A percentile compares a stretch with the other conserved stretches of the same genome.
Evolutionary conservation across 192 early-diverging fungal genomes (phyloP).

Genomic region (Coemansia sp.): DNA sequence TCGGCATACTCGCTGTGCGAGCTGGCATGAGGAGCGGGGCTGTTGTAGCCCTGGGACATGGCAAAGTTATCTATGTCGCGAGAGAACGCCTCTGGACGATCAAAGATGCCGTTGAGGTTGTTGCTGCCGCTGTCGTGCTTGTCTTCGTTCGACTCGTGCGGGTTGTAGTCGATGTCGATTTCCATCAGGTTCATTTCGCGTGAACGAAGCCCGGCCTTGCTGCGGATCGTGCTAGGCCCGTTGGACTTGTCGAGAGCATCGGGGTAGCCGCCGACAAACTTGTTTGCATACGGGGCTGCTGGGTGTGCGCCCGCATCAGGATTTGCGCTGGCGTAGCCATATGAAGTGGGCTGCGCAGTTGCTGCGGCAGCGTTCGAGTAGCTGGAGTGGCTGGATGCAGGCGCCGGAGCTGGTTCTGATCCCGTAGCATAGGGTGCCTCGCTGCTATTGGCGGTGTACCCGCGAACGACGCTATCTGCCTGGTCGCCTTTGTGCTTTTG

Average conservation of each 20-base stretch:
- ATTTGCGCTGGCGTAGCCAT: not conserved
- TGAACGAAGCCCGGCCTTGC: conserved; percentile 7
- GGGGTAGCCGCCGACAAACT: conserved; percentile 2
- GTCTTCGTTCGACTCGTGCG: conserved; percentile 12
- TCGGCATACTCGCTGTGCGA: not conserved
- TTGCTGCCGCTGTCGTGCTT: conserved; percentile 15
- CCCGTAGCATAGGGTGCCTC: conserved; percentile 17
- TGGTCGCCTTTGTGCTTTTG: conserved; percentile 22
- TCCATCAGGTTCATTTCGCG: conserved; percentile 25
- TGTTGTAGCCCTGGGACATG: conserved; percentile 32
- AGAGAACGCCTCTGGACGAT: conserved; percentile 32
- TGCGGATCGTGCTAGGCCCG: conserved; percentile 13
- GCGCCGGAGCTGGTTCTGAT: conserved; percentile 14
- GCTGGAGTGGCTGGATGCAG: conserved; percentile 3
- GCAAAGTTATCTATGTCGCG: conserved; percentile 33
- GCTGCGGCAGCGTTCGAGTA: conserved; percentile 9
- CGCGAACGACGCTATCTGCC: conserved; percentile 15
- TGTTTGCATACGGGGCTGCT: not conserved
- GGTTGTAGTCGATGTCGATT: conserved; percentile 30
- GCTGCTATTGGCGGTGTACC: conserved; percentile 15
- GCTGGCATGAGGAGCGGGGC: not conserved
- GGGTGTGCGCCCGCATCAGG: not conserved
- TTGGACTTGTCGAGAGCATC: conserved; percentile 14
- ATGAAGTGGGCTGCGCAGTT: not conserved
- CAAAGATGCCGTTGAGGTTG: conserved; percentile 17